A percentile compares a stretch with the other conserved stretches of the same genome.
Evolutionary conservation across 2,329 filamentous ascomycete genomes (phyloP).

Genomic region (Fusarium newnesense): DNA sequence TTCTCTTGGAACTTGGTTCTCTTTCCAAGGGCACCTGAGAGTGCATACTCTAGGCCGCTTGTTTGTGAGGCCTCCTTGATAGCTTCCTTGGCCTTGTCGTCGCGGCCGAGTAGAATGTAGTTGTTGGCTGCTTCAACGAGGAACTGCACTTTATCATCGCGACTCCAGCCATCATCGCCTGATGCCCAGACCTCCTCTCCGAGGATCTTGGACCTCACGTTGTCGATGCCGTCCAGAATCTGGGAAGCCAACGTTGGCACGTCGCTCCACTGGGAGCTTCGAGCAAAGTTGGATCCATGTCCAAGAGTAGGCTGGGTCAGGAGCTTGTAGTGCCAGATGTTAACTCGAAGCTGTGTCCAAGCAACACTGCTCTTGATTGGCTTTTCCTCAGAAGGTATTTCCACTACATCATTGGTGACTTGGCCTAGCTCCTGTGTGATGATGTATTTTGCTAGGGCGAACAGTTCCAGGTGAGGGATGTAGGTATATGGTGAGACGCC

Average conservation of each 20-base stretch:
- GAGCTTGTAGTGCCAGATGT: slow-evolving; percentile 75
- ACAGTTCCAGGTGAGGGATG: slow-evolving; percentile 84
- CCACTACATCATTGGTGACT: slow-evolving; percentile 39
- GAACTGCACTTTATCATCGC: slow-evolving; percentile 72
- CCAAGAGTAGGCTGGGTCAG: slow-evolving; percentile 67
- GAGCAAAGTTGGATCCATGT: slow-evolving; percentile 64
- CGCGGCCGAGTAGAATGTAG: slow-evolving; percentile 84
- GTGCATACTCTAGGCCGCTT: slow-evolving; percentile 80
- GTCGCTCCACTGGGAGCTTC: slow-evolving; percentile 68
- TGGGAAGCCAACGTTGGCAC: slow-evolving; percentile 64
- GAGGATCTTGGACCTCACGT: slow-evolving; percentile 54
- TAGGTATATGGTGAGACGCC: slow-evolving; percentile 88
- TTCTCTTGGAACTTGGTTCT: slow-evolving; percentile 83
- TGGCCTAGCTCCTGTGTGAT: slow-evolving; percentile 48
- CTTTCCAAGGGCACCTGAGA: slow-evolving; percentile 90
- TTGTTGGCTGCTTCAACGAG: slow-evolving; percentile 85
- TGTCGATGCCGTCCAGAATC: slow-evolving; percentile 56
- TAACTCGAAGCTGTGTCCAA: slow-evolving; percentile 77
- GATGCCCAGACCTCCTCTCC: slow-evolving; percentile 52
- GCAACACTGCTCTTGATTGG: slow-evolving; percentile 59
- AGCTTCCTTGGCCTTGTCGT: slow-evolving; percentile 77
- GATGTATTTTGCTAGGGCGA: slow-evolving; percentile 74
- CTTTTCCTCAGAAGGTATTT: slow-evolving; percentile 39
- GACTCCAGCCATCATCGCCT: slow-evolving; percentile 51
- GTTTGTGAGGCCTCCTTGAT: slow-evolving; percentile 73